These are phyloP conservation scores for Clitoria ternatea DNA, from an alignment of 306 rosid species.

Conservation along the genomic window DNA sequence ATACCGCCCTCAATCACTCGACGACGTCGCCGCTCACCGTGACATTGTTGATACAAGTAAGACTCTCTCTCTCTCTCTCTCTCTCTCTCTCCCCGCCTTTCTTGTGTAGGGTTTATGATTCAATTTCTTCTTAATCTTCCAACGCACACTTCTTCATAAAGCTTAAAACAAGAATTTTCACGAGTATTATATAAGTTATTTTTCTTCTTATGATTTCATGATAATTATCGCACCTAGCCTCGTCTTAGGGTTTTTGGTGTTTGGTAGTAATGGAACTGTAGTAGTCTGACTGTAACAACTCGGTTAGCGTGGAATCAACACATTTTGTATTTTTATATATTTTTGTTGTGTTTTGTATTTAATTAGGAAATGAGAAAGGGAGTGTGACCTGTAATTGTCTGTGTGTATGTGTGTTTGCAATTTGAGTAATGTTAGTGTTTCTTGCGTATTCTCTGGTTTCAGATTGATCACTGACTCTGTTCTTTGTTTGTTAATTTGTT, in stretches of 20 bases:
- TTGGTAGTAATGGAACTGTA: not conserved
- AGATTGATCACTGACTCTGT: not conserved
- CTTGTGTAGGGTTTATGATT: slow-evolving; percentile 40
- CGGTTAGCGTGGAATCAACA: not conserved
- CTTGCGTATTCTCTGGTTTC: not conserved
- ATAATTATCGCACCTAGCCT: not conserved
- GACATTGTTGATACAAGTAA: slow-evolving; percentile 95
- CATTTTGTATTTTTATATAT: not conserved
- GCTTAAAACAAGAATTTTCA: not conserved
- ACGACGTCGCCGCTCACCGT: slow-evolving; percentile 92
- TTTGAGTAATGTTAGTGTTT: not conserved
- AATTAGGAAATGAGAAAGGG: not conserved
- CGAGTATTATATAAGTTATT: not conserved
- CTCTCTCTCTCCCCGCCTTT: not conserved
- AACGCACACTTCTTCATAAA: not conserved
- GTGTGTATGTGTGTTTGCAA: not conserved
- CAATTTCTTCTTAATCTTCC: slow-evolving; percentile 23
- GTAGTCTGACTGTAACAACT: not conserved
- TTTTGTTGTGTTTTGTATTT: not conserved
- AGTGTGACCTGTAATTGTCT: not conserved
- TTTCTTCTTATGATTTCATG: not conserved
- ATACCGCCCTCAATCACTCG: slow-evolving; percentile 91
- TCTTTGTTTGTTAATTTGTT: slow-evolving; percentile 8
- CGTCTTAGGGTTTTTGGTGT: slow-evolving; percentile 12
- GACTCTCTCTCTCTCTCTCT: not conserved